Percentiles rank a stretch among this genome's conserved stretches.
phyloP scores from a whole-genome alignment of 2,329 filamentous ascomycete genomes.

The Penicillium aurantiogriseum region DNA sequence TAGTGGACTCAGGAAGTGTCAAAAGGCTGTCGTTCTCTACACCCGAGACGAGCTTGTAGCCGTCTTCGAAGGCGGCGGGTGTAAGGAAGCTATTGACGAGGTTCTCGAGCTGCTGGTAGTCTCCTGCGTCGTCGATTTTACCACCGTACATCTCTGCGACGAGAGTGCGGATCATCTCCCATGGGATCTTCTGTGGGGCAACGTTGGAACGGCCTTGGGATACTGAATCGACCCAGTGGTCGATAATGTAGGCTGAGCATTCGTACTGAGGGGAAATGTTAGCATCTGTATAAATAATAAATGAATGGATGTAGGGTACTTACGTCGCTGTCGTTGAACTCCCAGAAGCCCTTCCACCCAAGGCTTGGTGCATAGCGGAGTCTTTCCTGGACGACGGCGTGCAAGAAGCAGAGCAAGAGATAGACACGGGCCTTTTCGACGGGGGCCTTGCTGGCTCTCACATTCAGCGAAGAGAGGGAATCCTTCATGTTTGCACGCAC shows the following conservation, averaged over 20 bases:
- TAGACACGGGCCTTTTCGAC: constrained; percentile 91
- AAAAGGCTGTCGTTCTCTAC: constrained; percentile 61
- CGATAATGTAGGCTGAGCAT: constrained; percentile 93
- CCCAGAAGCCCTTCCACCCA: constrained; percentile 99
- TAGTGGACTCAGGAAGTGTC: constrained; percentile 74
- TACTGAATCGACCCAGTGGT: constrained; percentile 84
- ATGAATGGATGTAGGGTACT: constrained; percentile 47
- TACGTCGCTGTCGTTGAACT: constrained; percentile 98
- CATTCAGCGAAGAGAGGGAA: constrained; percentile 78
- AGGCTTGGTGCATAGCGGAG: constrained; percentile 89
- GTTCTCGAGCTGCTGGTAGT: constrained; percentile 70
- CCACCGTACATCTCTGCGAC: constrained; percentile 95
- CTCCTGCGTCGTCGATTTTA: constrained; percentile 89
- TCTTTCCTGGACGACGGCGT: constrained; percentile 93
- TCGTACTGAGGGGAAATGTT: constrained; percentile 66
- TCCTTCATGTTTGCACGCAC: constrained; percentile 99
- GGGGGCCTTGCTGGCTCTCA: constrained; percentile 73
- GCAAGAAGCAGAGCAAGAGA: constrained; percentile 86
- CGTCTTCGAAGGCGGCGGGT: constrained; percentile 84
- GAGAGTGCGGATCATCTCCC: constrained; percentile 90
- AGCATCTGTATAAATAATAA: constrained; percentile 5
- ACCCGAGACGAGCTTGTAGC: constrained; percentile 80
- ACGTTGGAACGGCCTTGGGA: constrained; percentile 87
- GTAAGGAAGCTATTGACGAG: constrained; percentile 80
- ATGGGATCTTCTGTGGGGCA: constrained; percentile 88